Conservation (phyloP, 2,329 filamentous ascomycete species). For the Fusarium drepaniforme region DNA sequence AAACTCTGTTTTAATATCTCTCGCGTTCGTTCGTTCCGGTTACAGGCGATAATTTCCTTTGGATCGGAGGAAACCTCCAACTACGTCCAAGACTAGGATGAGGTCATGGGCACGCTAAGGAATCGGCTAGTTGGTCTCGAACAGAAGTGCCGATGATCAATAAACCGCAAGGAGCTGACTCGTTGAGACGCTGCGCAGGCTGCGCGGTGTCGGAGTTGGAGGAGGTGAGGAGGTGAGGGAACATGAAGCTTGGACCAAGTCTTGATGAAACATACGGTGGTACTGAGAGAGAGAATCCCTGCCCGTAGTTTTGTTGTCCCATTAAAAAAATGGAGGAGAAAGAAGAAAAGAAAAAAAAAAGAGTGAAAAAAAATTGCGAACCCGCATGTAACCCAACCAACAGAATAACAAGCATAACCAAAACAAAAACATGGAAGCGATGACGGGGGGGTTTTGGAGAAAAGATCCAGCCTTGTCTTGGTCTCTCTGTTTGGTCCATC, state of each 20-base stretch:
- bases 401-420: background rate
- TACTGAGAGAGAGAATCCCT: background rate
- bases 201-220: background rate
- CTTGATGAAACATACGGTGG: slow-evolving; percentile 16
- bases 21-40: background rate
- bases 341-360: background rate
- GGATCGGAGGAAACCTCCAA: background rate
- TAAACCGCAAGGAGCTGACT: background rate
- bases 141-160: slow-evolving; percentile 35
- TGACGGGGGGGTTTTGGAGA: background rate
- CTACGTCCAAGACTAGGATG: slow-evolving; percentile 2
- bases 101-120: slow-evolving; percentile 24
- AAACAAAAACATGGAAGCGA: background rate
- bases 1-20: background rate
- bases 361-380: background rate
- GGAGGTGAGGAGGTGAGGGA: background rate
- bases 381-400: slow-evolving; percentile 1
- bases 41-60: slow-evolving; percentile 27
- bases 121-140: slow-evolving; percentile 9
- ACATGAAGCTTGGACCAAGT: slow-evolving; percentile 18
- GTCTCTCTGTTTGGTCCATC: background rate
- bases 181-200: background rate
- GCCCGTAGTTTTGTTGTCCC: background rate
- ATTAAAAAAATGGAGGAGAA: background rate
- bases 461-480: background rate